Evolutionary conservation across 2,329 filamentous ascomycete species (phyloP).

Genomic region (Sclerotinia spermophila): DNA sequence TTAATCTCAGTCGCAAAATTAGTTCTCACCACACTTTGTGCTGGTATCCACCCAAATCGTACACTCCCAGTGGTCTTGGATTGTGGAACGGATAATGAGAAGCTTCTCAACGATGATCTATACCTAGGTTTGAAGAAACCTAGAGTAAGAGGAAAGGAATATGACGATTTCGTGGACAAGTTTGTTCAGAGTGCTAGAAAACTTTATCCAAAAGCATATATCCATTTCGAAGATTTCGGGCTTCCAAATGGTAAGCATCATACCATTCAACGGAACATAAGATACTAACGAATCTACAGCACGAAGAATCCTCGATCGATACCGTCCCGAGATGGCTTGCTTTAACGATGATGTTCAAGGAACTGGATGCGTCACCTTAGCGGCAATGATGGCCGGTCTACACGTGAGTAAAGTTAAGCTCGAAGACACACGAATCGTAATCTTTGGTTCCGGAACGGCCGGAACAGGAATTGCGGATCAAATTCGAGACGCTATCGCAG

Average conservation of each 20-base stretch:
- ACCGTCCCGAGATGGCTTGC: slow-evolving; percentile 69
- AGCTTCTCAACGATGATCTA: slow-evolving; percentile 68
- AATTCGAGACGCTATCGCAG: slow-evolving; percentile 71
- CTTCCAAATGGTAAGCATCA: slow-evolving; percentile 57
- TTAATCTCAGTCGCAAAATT: slow-evolving; percentile 83
- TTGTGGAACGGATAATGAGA: slow-evolving; percentile 78
- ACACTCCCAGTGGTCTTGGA: slow-evolving; percentile 80
- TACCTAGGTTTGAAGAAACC: slow-evolving; percentile 72
- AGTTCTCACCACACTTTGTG: slow-evolving; percentile 77
- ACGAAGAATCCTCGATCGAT: slow-evolving; percentile 70
- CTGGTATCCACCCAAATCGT: slow-evolving; percentile 77
- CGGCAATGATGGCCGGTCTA: slow-evolving; percentile 73
- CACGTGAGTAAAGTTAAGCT: slow-evolving; percentile 65
- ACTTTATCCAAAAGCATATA: slow-evolving; percentile 73
- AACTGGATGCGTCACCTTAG: slow-evolving; percentile 82
- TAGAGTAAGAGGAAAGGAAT: slow-evolving; percentile 65
- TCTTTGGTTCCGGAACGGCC: slow-evolving; percentile 79
- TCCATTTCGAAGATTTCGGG: slow-evolving; percentile 90
- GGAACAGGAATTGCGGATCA: slow-evolving; percentile 85
- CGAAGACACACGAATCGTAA: slow-evolving; percentile 64
- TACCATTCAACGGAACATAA: not conserved
- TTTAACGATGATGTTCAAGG: slow-evolving; percentile 94
- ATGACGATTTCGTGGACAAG: slow-evolving; percentile 71
- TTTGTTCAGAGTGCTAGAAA: slow-evolving; percentile 68
- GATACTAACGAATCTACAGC: slow-evolving; percentile 36